phyloP scores from a whole-genome alignment of 371 early-diverging fungal species.

The Caulochytrium protostelioides region DNA sequence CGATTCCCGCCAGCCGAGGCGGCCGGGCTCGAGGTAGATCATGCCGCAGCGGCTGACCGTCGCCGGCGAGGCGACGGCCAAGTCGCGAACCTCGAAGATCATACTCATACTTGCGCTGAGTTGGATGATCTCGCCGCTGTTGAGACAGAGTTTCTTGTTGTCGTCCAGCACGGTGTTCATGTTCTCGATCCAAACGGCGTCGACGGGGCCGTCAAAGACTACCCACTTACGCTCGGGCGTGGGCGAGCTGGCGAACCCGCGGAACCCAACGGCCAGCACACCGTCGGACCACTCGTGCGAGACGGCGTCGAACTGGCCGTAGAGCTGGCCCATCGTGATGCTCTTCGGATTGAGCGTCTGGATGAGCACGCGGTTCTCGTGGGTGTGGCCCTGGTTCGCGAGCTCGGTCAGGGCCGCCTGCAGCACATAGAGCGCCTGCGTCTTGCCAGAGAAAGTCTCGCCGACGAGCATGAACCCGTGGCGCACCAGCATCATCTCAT shows the following conservation, averaged over 20 bases:
- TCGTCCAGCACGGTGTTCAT: slow-evolving; percentile 39
- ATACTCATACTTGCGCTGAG: slow-evolving; percentile 27
- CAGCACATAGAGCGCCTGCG: slow-evolving; percentile 19
- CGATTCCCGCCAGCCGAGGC: slow-evolving; percentile 26
- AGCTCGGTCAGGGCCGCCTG: slow-evolving; percentile 22
- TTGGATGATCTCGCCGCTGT: slow-evolving; percentile 34
- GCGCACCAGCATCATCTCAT: slow-evolving; percentile 31
- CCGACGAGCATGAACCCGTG: slow-evolving; percentile 36
- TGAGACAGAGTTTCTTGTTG: slow-evolving; percentile 30
- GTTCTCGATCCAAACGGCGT: slow-evolving; percentile 38
- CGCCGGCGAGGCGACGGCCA: slow-evolving; percentile 33
- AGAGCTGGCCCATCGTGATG: slow-evolving; percentile 32
- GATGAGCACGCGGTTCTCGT: slow-evolving; percentile 15
- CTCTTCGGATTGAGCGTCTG: slow-evolving; percentile 28
- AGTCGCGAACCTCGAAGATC: slow-evolving; percentile 30
- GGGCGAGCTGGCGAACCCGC: slow-evolving; percentile 20
- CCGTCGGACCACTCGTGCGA: slow-evolving; percentile 38
- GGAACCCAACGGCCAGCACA: slow-evolving; percentile 23
- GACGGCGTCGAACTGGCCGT: slow-evolving; percentile 28
- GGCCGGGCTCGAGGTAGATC: slow-evolving; percentile 28
- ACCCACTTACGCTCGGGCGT: slow-evolving; percentile 30
- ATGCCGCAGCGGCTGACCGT: slow-evolving; percentile 36
- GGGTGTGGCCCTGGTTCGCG: slow-evolving; percentile 11
- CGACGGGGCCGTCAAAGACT: slow-evolving; percentile 34
- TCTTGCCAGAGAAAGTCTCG: slow-evolving; percentile 24